Evolutionary conservation across 768 basidiomycete species (phyloP).

Genomic region (Lepiota brunneoincarnata): DNA sequence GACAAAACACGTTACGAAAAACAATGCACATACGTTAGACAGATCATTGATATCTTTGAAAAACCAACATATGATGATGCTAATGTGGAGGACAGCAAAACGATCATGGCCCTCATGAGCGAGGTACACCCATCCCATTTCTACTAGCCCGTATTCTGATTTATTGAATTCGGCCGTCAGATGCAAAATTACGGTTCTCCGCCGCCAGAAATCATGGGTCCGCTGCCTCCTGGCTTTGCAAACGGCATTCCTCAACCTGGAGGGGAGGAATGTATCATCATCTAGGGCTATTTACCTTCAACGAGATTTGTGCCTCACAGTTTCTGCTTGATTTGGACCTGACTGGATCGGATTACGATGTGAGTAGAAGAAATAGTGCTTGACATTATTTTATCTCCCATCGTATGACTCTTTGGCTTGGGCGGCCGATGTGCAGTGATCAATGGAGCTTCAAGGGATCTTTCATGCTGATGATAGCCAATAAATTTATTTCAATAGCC

Average conservation of each 20-base stretch:
- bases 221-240: slow-evolving; percentile 62
- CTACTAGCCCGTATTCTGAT: too few species aligned
- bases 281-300: slow-evolving; percentile 14
- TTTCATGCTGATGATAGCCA: slow-evolving; percentile 2
- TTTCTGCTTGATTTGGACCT: neutral
- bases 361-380: neutral
- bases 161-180: slow-evolving; percentile 31
- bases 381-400: neutral
- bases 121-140: slow-evolving; percentile 45
- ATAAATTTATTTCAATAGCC: slow-evolving; percentile 9
- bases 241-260: slow-evolving; percentile 16
- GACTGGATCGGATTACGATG: neutral
- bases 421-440: too few species aligned
- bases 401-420: neutral
- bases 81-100: slow-evolving; percentile 39
- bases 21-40: slow-evolving; percentile 54
- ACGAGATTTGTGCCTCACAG: neutral
- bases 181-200: slow-evolving; percentile 80
- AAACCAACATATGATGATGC: slow-evolving; percentile 55
- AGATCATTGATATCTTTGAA: slow-evolving; percentile 68
- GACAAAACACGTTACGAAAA: slow-evolving; percentile 64
- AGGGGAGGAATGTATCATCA: slow-evolving; percentile 27
- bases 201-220: slow-evolving; percentile 80
- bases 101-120: slow-evolving; percentile 68
- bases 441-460: too few species aligned